These are phyloP conservation scores for Conticribra weissflogii DNA, from an alignment of 108 stramenopile species.

Conservation along the genomic window DNA sequence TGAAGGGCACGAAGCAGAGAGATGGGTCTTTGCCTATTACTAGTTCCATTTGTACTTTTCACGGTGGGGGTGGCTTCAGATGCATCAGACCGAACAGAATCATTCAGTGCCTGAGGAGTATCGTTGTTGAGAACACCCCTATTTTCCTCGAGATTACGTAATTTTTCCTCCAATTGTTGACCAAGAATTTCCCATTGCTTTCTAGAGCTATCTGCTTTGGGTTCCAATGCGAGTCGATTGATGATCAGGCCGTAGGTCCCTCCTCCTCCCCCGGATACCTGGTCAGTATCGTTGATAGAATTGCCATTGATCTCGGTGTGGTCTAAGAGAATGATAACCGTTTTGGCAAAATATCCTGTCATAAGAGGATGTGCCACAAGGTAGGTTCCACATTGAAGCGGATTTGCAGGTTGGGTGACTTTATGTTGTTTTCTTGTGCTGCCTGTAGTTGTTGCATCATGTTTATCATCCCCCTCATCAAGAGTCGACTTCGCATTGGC, in stretches of 20 bases:
- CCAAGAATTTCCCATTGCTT: conserved; percentile 29
- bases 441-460: no score
- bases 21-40: conserved; percentile 26
- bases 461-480: background rate
- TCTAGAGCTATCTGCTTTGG: conserved; percentile 28
- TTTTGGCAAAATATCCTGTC: conserved; percentile 72
- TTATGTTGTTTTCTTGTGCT: no score
- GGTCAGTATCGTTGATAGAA: background rate
- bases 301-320: conserved; percentile 32
- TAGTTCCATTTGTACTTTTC: background rate
- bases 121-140: no score
- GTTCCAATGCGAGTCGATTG: conserved; percentile 63
- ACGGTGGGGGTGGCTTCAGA: background rate
- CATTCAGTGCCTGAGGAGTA: no score
- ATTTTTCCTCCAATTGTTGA: conserved; percentile 37
- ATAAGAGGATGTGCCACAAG: conserved; percentile 82
- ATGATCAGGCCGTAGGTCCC: conserved; percentile 86
- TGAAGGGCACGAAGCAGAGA: conserved; percentile 24
- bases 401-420: conserved; percentile 13
- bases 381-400: conserved; percentile 75
- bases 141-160: conserved; percentile 1
- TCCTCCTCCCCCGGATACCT: conserved; percentile 2
- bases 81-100: background rate
- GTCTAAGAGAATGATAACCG: conserved; percentile 80
- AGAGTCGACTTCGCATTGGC: background rate